phyloP scores from a whole-genome alignment of 371 early-diverging fungal species.

The Apophysomyces sp. region DNA sequence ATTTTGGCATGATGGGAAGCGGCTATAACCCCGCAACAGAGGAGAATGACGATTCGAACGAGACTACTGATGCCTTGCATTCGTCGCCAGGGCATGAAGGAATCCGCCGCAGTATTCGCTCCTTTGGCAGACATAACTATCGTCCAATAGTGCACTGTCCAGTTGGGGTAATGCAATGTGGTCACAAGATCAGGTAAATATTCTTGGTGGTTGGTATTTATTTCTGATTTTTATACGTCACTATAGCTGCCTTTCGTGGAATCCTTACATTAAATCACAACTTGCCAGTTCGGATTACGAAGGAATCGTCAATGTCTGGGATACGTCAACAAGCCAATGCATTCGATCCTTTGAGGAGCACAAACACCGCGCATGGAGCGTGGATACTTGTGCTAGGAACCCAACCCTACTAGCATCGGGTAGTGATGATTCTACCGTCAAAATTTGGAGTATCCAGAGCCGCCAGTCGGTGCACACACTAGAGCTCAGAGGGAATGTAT shows the following conservation, averaged over 20 bases:
- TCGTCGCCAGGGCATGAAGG: not conserved
- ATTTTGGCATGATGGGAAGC: slow-evolving; percentile 62
- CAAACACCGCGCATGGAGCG: slow-evolving; percentile 88
- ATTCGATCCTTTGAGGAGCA: slow-evolving; percentile 78
- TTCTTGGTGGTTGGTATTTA: not conserved
- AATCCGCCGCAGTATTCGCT: not conserved
- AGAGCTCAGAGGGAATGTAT: slow-evolving; percentile 84
- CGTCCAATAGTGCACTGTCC: slow-evolving; percentile 60
- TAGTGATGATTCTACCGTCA: slow-evolving; percentile 88
- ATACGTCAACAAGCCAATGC: slow-evolving; percentile 64
- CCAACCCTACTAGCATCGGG: slow-evolving; percentile 83
- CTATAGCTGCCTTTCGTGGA: slow-evolving; percentile 86
- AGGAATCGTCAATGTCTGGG: slow-evolving; percentile 86
- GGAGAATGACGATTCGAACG: not conserved
- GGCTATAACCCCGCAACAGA: slow-evolving; percentile 13
- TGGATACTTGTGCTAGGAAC: slow-evolving; percentile 77
- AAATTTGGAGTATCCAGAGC: slow-evolving; percentile 83
- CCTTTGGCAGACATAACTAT: not conserved
- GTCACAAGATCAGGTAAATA: slow-evolving; percentile 54
- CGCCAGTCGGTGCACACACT: slow-evolving; percentile 72
- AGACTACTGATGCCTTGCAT: not conserved
- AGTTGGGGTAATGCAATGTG: slow-evolving; percentile 56
- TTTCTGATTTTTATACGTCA: not conserved
- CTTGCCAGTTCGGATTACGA: slow-evolving; percentile 89
- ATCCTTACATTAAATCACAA: slow-evolving; percentile 77